Percentiles rank a stretch among this genome's conserved stretches.
These are phyloP conservation scores for Gryganskiella cystojenkinii DNA, from an alignment of 192 early-diverging fungal genomes.

Conservation along the genomic window DNA sequence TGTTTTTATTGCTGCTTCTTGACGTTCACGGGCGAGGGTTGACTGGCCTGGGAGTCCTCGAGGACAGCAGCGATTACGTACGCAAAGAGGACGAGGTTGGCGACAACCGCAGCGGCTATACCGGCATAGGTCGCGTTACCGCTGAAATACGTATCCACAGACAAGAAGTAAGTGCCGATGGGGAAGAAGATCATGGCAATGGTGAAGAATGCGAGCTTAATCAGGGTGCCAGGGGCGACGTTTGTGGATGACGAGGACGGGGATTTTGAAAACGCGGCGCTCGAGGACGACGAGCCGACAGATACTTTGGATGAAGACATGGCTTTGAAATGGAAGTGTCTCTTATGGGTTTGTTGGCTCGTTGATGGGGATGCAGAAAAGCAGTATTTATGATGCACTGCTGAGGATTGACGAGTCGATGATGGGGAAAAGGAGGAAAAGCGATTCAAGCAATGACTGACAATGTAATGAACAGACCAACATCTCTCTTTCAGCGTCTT, in stretches of 20 bases:
- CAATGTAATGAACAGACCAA: too few species aligned
- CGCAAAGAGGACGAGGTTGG: conserved; percentile 58
- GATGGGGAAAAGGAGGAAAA: too few species aligned
- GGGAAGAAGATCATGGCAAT: conserved; percentile 54
- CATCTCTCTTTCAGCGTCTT: too few species aligned
- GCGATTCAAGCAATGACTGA: too few species aligned
- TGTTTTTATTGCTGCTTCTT: conserved; percentile 47
- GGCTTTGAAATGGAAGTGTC: too few species aligned
- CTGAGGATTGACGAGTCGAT: too few species aligned
- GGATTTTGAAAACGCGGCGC: too few species aligned
- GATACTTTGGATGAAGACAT: too few species aligned
- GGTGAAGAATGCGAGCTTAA: conserved; percentile 57
- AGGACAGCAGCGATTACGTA: conserved; percentile 57
- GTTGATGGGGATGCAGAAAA: too few species aligned
- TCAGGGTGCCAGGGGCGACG: conserved; percentile 13
- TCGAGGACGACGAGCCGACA: too few species aligned
- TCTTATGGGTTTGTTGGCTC: too few species aligned
- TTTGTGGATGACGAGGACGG: neutral
- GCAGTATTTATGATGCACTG: too few species aligned
- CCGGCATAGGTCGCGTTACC: conserved; percentile 66
- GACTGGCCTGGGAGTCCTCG: conserved; percentile 47
- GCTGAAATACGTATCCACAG: conserved; percentile 41
- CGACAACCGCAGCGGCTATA: conserved; percentile 59
- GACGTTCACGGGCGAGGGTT: conserved; percentile 12
- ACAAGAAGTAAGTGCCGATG: conserved; percentile 52